Base-by-base conservation (phyloP, 352 stramenopile genomes). In the Globisporangium spinosum region DNA sequence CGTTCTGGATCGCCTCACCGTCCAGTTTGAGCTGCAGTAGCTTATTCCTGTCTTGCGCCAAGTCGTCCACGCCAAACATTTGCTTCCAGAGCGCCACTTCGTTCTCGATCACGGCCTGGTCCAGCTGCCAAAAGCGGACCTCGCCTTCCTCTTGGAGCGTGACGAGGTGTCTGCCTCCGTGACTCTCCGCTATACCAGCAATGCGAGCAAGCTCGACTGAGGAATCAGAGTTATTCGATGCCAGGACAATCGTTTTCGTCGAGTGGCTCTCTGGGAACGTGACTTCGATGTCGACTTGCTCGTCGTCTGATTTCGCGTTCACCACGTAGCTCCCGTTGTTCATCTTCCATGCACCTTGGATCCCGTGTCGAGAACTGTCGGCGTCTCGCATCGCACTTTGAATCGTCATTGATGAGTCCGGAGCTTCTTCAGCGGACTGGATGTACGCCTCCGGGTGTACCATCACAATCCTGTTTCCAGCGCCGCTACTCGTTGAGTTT, bases 41-140 rank as follows among this genome's bases (percentile, higher is more conserved):
- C 6, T 43, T 40, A 3, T 45, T 51, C 3, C 17, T 34, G 2
- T 40, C 32, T 3, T 73, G 54, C 27, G 27, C 23, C 22, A 70
- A 53, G 23, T 72, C 68, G 29, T 59, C 60, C 5, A 74, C 65
- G 12, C 79, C 79, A 64, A 85, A 91, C 82, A 94, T 90, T 70
- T 86, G 69, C 66, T 79, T 82, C 86, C 86, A 92, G 34, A 89
- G 56, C 43, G 66, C 58, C 20, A 86, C 56, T 27, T 92, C 82
- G 0, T 75, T 63, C 22, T 89, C 54, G 27, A 94, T 74, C 12
- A 70, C 62, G 5, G 62, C 60, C 43, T 74, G 62, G 25, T 94
- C 79, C 3, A 94, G 67, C 69, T 91, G 83, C 85, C 83, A 92
- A 10, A 88, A 60, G 5, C 83, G 73, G 8, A 89, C 40, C 17